Percentiles rank a stretch among this genome's conserved stretches.
Conservation (phyloP, 495 filamentous ascomycete species). For the Rostrohypoxylon terebratum region DNA sequence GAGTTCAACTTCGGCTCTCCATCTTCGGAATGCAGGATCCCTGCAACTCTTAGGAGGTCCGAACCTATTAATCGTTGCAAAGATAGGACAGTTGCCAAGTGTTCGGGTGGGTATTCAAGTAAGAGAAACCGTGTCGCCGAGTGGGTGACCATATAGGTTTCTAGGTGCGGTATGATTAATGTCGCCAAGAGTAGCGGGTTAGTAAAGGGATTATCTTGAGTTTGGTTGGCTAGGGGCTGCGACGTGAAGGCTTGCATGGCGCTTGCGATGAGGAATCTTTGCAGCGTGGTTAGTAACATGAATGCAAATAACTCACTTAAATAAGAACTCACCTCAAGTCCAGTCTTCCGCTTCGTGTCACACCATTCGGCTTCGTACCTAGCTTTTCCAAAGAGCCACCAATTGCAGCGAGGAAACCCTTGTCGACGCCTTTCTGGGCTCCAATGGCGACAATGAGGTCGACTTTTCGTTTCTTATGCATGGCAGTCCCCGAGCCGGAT, state of each 20-base stretch:
- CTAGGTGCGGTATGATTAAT: slow-evolving; percentile 60
- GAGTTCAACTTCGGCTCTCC: slow-evolving; percentile 26
- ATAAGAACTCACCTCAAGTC: slow-evolving; percentile 54
- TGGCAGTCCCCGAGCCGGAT: slow-evolving; percentile 30
- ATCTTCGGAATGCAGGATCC: slow-evolving; percentile 53
- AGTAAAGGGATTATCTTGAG: slow-evolving; percentile 59
- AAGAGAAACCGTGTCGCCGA: slow-evolving; percentile 57
- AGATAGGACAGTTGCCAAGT: slow-evolving; percentile 57
- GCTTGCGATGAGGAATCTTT: slow-evolving; percentile 60
- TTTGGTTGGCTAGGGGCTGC: slow-evolving; percentile 57
- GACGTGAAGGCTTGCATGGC: slow-evolving; percentile 62
- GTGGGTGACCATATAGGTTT: slow-evolving; percentile 56
- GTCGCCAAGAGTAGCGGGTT: slow-evolving; percentile 58
- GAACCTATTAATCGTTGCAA: slow-evolving; percentile 58
- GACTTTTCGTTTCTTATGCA: slow-evolving; percentile 46
- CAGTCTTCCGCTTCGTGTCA: slow-evolving; percentile 55
- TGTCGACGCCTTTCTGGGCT: slow-evolving; percentile 54
- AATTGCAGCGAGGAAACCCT: slow-evolving; percentile 49
- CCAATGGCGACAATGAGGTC: slow-evolving; percentile 62
- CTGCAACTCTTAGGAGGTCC: slow-evolving; percentile 58
- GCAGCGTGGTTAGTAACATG: slow-evolving; percentile 13
- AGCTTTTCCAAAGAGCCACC: slow-evolving; percentile 57
- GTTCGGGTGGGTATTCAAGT: slow-evolving; percentile 61
- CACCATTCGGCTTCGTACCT: slow-evolving; percentile 50
- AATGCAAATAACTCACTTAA: not conserved